Conservation (phyloP, 768 basidiomycete species). For the Rhodotorula diobovata region DNA sequence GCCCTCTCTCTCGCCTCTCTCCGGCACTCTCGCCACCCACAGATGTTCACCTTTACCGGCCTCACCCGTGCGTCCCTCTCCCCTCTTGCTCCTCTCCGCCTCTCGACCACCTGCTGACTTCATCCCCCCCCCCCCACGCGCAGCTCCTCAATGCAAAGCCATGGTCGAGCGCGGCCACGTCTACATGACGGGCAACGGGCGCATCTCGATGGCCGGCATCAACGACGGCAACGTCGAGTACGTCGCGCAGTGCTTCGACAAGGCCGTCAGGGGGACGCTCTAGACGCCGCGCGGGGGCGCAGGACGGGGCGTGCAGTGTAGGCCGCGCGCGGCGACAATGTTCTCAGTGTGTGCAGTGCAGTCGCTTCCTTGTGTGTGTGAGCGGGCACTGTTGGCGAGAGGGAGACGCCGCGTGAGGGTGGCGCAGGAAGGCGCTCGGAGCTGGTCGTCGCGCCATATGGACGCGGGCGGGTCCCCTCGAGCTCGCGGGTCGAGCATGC, state of each 20-base stretch:
- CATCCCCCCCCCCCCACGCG: not conserved
- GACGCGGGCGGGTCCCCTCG: too few species aligned
- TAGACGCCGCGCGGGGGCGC: not conserved
- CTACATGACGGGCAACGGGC: conserved; percentile 87
- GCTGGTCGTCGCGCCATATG: too few species aligned
- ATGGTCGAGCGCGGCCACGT: conserved; percentile 83
- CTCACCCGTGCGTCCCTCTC: conserved; percentile 50
- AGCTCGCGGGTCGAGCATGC: too few species aligned
- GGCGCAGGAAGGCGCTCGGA: too few species aligned
- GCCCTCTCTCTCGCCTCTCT: too few species aligned
- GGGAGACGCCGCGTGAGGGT: too few species aligned
- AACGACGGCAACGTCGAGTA: conserved; percentile 79
- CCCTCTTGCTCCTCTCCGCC: not conserved
- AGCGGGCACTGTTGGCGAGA: too few species aligned
- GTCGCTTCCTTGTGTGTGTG: too few species aligned
- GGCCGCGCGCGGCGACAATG: too few species aligned
- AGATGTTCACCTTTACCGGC: conserved; percentile 69
- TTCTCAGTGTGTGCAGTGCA: too few species aligned
- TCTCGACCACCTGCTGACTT: too few species aligned
- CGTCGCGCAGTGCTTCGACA: conserved; percentile 80
- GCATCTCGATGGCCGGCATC: conserved; percentile 89
- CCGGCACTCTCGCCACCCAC: not conserved
- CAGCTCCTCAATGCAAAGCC: conserved; percentile 68
- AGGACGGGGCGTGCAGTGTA: too few species aligned
- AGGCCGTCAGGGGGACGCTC: conserved; percentile 47